phyloP scores from a whole-genome alignment of 768 basidiomycete species.

The Mycena vulgaris region DNA sequence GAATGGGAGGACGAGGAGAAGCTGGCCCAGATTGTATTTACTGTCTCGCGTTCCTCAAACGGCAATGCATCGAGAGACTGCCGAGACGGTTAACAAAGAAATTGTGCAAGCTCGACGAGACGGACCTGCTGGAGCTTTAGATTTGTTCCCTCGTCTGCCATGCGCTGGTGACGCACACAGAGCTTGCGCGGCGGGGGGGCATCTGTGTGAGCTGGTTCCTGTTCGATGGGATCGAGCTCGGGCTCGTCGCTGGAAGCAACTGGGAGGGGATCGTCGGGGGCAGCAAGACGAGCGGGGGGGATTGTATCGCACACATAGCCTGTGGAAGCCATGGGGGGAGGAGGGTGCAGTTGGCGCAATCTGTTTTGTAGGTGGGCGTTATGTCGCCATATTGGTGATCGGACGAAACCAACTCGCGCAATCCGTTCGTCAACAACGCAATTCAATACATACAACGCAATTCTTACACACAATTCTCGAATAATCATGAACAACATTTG shows the following conservation, averaged over 20 bases:
- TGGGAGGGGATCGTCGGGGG: slow-evolving; percentile 37
- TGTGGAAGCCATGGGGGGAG: slow-evolving; percentile 44
- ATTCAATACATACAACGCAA: background rate
- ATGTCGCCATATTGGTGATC: no score
- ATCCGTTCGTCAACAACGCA: background rate
- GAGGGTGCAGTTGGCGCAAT: no score
- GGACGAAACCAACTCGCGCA: background rate
- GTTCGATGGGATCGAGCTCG: slow-evolving; percentile 26
- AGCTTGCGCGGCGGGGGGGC: slow-evolving; percentile 78
- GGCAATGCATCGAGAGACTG: slow-evolving; percentile 94
- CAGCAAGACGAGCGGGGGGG: slow-evolving; percentile 72
- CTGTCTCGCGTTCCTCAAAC: slow-evolving; percentile 86
- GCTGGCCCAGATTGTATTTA: slow-evolving; percentile 95
- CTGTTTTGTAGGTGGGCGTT: no score
- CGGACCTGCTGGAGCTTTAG: slow-evolving; percentile 91
- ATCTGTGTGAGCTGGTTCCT: slow-evolving; percentile 46
- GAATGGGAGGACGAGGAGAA: slow-evolving; percentile 96
- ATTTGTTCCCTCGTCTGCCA: slow-evolving; percentile 96
- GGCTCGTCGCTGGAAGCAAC: slow-evolving; percentile 35
- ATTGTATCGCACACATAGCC: slow-evolving; percentile 81
- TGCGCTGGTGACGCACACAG: slow-evolving; percentile 94
- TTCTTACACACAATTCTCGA: background rate
- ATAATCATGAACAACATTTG: slow-evolving; percentile 15
- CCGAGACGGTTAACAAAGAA: slow-evolving; percentile 21
- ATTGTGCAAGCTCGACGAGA: slow-evolving; percentile 20